Evolutionary conservation across 139 green algal species (phyloP).

Genomic region (Chlamydomonas eustigma): DNA sequence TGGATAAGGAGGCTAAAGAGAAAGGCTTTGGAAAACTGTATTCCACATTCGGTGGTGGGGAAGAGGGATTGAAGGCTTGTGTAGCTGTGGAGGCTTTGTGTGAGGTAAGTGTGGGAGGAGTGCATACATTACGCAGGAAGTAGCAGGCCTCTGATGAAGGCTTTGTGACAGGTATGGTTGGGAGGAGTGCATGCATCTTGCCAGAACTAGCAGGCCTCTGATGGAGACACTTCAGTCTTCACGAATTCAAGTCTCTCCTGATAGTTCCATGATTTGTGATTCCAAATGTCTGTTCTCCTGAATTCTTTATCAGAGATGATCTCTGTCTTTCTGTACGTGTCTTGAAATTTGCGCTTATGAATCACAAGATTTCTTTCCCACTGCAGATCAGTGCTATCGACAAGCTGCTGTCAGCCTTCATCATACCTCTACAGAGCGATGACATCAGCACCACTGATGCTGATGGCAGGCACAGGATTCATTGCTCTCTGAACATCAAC

Average conservation of each 20-base stretch:
- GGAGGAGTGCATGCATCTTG: too few species aligned
- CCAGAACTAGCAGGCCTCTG: too few species aligned
- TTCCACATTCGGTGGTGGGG: constrained; percentile 59
- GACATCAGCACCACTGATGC: constrained; percentile 54
- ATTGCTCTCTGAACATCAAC: constrained; percentile 98
- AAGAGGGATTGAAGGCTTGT: constrained; percentile 76
- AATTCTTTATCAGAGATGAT: too few species aligned
- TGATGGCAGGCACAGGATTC: constrained; percentile 58
- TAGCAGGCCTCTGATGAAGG: too few species aligned
- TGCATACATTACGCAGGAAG: too few species aligned
- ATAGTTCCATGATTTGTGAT: too few species aligned
- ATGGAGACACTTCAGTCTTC: too few species aligned
- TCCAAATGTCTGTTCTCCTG: too few species aligned
- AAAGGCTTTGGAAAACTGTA: constrained; percentile 77
- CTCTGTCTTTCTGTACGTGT: background rate
- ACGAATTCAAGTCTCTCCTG: too few species aligned
- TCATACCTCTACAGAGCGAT: constrained; percentile 83
- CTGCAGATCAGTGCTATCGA: constrained; percentile 77
- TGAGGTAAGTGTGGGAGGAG: constrained; percentile 53
- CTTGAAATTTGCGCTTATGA: background rate
- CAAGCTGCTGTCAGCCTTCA: constrained; percentile 93
- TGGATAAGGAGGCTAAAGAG: constrained; percentile 33
- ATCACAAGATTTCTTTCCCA: background rate
- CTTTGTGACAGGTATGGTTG: background rate
- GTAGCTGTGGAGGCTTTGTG: constrained; percentile 72